Evolutionary conservation across 371 early-diverging fungal species (phyloP).

Genomic region (Smittium culicis): DNA sequence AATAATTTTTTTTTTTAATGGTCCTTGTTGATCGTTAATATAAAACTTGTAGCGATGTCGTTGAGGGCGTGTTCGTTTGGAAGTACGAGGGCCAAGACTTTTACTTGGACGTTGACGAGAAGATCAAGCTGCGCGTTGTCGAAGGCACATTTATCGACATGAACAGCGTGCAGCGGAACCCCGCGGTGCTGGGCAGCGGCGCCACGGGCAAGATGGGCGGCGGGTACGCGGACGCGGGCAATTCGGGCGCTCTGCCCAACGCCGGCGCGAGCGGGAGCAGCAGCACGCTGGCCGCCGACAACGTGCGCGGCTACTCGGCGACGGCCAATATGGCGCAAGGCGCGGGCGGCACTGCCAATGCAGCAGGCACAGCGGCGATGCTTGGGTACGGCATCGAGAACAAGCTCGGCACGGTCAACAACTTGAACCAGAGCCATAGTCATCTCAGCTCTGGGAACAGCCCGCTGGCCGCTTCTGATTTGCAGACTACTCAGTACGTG

Average conservation of each 20-base stretch:
- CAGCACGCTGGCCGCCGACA: background rate
- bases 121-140: conserved; percentile 62
- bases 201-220: no score
- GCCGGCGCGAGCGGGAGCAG: background rate
- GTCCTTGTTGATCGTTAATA: conserved; percentile 24
- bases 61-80: conserved; percentile 68
- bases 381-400: background rate
- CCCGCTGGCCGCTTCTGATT: background rate
- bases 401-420: background rate
- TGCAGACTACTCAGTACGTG: conserved; percentile 1
- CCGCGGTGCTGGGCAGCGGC: no score
- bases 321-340: background rate
- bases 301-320: background rate
- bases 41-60: conserved; percentile 31
- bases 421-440: background rate
- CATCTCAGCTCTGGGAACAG: background rate
- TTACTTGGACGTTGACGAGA: conserved; percentile 68
- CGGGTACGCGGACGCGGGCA: background rate
- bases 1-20: no score
- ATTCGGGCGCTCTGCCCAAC: background rate
- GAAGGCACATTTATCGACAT: conserved; percentile 64
- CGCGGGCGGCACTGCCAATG: background rate
- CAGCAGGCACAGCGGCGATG: background rate
- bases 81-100: conserved; percentile 65
- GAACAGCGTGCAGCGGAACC: conserved; percentile 36